These are phyloP conservation scores for Alternaria longipes DNA, from an alignment of 2,329 filamentous ascomycete species.

Conservation along the genomic window DNA sequence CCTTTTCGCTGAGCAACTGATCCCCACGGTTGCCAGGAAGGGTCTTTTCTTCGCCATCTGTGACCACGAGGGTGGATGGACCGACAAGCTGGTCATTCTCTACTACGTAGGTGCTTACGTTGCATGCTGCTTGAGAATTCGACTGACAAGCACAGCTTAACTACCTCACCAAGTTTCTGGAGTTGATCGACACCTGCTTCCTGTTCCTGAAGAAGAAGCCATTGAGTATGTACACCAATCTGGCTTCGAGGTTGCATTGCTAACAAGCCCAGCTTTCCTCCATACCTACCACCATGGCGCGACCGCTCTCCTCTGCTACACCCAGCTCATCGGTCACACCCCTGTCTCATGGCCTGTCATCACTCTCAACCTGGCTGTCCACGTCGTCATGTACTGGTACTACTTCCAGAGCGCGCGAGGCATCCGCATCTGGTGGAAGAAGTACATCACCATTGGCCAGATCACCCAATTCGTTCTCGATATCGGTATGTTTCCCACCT, in stretches of 20 bases:
- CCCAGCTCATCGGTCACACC: slow-evolving; percentile 90
- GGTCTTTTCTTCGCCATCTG: slow-evolving; percentile 94
- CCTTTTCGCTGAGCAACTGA: slow-evolving; percentile 89
- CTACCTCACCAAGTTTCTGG: slow-evolving; percentile 97
- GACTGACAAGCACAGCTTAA: slow-evolving; percentile 74
- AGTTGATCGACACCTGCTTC: slow-evolving; percentile 95
- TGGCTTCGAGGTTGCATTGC: slow-evolving; percentile 20
- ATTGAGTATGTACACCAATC: slow-evolving; percentile 68
- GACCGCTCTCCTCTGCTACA: slow-evolving; percentile 96
- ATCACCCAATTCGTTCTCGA: slow-evolving; percentile 98
- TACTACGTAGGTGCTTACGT: slow-evolving; percentile 81
- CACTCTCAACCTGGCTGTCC: slow-evolving; percentile 88
- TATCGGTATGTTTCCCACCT: slow-evolving; percentile 71
- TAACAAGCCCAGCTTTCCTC: slow-evolving; percentile 73
- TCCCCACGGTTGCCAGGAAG: slow-evolving; percentile 80
- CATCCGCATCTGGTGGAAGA: slow-evolving; percentile 98
- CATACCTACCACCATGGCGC: slow-evolving; percentile 99
- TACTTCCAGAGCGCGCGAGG: slow-evolving; percentile 99
- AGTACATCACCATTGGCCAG: slow-evolving; percentile 97
- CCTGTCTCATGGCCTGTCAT: slow-evolving; percentile 96
- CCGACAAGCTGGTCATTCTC: slow-evolving; percentile 87
- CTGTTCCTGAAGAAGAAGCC: slow-evolving; percentile 99
- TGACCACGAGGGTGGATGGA: slow-evolving; percentile 84
- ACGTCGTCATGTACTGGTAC: slow-evolving; percentile 99
- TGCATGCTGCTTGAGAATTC: not conserved